Base-by-base conservation (phyloP, 495 filamentous ascomycete species). In the Xylaria grammica region DNA sequence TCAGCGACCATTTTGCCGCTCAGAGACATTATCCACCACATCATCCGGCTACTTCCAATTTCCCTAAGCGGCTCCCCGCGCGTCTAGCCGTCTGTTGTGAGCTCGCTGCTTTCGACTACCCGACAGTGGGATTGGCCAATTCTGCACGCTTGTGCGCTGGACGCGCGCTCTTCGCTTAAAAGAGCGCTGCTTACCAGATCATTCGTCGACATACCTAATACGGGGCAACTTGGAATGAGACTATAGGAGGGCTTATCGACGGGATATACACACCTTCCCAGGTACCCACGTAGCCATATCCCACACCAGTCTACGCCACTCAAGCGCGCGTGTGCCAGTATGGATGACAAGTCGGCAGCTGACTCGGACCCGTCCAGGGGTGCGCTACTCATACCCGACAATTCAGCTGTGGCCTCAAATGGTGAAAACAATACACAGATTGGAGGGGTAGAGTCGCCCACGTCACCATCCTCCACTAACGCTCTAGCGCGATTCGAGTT, bases 401-500 rank as follows among this genome's bases (percentile, higher is more conserved):
- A 58, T 7, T 15, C 55, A 34, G 45, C 20, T 29, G 46, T 58
- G 20, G 53, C 65, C 30, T 60, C 50, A 32, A 60, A 55, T 24
- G 48, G 61, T 58, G 62, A 48, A 30, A 34, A 44, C 55, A 30
- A 58, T 19, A 13, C 59, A 24, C 22, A 27, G 27, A 66, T 29
- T 17, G 60, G 65, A 38, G 73, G 75, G 20, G 69, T 79, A 36
- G 78, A 77, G 50, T 79, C 79, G 26, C 75, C 78, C 8, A 72
- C 72, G 24, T 77, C 78, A 26, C 77, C 78, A 1, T 75, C 78
- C 20, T 79, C 79, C 11, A 65, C 72, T 10, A 58, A 69, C 42
- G 60, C 67, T 50, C 78, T 93, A 15, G 90, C 90, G n/a, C 88
- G 91, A 22, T 96, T 93, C 75, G 92, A 94, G 72, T 93, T 94